Percentiles rank a stretch among this genome's conserved stretches.
phyloP scores from a whole-genome alignment of 164 flowering plant species.

The Vitis riparia region DNA sequence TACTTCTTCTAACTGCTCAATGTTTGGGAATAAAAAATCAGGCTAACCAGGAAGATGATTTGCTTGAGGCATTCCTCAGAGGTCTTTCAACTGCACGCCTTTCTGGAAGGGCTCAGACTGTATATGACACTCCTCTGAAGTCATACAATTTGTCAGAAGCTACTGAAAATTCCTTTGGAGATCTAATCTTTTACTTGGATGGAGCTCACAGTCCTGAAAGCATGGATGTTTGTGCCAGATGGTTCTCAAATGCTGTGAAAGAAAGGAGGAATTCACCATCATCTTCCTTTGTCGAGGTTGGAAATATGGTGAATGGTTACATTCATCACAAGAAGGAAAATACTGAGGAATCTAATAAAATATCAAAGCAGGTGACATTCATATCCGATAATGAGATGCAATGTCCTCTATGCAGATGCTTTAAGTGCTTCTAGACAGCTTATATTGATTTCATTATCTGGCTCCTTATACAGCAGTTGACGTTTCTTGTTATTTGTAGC shows the following conservation, averaged over 20 bases:
- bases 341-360: constrained; percentile 26
- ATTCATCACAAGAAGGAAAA: constrained; percentile 15
- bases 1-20: background rate
- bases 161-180: constrained; percentile 40
- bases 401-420: background rate
- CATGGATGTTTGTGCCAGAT: constrained; percentile 83
- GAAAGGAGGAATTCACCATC: constrained; percentile 18
- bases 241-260: constrained; percentile 68
- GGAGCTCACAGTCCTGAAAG: constrained; percentile 98
- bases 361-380: constrained; percentile 51
- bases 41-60: constrained; percentile 30
- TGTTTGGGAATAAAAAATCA: constrained; percentile 18
- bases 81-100: constrained; percentile 77
- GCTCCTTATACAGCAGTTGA: background rate
- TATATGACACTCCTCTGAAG: constrained; percentile 35
- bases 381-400: background rate
- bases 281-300: constrained; percentile 13
- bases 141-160: constrained; percentile 16
- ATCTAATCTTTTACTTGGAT: constrained; percentile 75
- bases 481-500: too few relatives aligned
- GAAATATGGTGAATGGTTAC: constrained; percentile 25
- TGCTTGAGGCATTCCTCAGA: constrained; percentile 66
- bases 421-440: constrained; percentile 3
- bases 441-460: background rate
- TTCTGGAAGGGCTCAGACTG: constrained; percentile 70